Percentiles rank a stretch among this genome's conserved stretches.
These are phyloP conservation scores for Colletotrichum chlorophyti DNA, from an alignment of 2,329 filamentous ascomycete species.

Conservation along the genomic window DNA sequence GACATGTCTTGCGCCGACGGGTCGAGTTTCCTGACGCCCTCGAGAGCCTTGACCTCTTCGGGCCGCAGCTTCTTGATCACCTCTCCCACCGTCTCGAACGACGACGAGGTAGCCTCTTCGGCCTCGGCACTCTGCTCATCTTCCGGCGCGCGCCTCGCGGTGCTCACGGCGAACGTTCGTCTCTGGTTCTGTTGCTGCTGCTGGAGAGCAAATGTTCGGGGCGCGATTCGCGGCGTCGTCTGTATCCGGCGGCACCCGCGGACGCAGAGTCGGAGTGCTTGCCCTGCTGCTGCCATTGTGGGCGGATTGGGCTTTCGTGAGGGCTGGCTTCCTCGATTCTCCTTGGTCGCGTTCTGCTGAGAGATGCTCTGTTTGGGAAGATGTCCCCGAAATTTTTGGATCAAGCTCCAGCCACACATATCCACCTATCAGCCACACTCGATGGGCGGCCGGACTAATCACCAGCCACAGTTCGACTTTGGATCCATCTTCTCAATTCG, in stretches of 20 bases:
- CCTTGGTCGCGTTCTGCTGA: conserved; percentile 12
- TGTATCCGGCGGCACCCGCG: conserved; percentile 39
- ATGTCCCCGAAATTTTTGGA: conserved; percentile 29
- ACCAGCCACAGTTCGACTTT: no score
- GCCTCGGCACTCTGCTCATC: conserved; percentile 13
- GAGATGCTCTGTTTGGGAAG: conserved; percentile 17
- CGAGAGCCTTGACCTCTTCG: conserved; percentile 32
- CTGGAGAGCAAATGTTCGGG: conserved; percentile 8
- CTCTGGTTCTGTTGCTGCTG: conserved; percentile 21
- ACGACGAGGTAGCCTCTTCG: conserved; percentile 29
- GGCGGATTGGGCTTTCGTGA: conserved; percentile 5
- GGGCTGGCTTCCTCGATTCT: conserved; percentile 9
- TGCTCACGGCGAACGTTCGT: conserved; percentile 38
- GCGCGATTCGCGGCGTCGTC: conserved; percentile 22
- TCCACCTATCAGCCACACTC: conserved; percentile 1
- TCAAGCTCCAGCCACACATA: conserved; percentile 29
- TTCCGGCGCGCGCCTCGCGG: conserved; percentile 33
- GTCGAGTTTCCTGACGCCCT: conserved; percentile 40
- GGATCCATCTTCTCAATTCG: no score
- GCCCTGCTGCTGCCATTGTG: conserved; percentile 47
- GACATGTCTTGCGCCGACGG: conserved; percentile 27
- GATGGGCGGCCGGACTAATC: no score
- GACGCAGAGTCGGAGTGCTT: conserved; percentile 44
- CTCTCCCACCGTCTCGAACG: conserved; percentile 21
- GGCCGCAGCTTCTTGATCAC: conserved; percentile 24